Evolutionary conservation across 768 basidiomycete genomes (phyloP).

Genomic region (Pisolithus microcarpus): DNA sequence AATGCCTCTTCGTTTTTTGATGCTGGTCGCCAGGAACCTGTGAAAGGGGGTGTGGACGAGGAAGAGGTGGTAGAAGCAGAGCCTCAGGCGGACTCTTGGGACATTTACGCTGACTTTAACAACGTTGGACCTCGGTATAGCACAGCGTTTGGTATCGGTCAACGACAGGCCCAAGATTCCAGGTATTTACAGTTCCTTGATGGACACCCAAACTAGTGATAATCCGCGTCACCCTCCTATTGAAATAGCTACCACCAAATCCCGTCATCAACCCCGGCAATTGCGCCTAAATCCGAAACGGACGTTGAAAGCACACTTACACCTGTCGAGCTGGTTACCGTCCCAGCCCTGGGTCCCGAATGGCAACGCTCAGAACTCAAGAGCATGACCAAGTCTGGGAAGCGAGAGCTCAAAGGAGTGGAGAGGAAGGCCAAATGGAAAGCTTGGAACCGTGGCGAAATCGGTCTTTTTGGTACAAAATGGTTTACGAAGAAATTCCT

Average conservation of each 20-base stretch:
- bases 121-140: constrained; percentile 77
- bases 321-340: constrained; percentile 83
- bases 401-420: constrained; percentile 53
- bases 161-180: constrained; percentile 27
- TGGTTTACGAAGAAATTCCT: constrained; percentile 70
- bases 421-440: constrained; percentile 54
- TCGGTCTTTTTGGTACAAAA: constrained; percentile 65
- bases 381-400: constrained; percentile 66
- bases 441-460: constrained; percentile 71
- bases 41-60: constrained; percentile 69
- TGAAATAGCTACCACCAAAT: constrained; percentile 39
- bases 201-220: background rate
- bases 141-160: constrained; percentile 43
- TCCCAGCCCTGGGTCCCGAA: constrained; percentile 86
- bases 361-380: constrained; percentile 78
- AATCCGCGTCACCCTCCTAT: too few species aligned
- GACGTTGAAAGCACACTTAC: constrained; percentile 29
- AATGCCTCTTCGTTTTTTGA: constrained; percentile 63
- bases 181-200: constrained; percentile 35
- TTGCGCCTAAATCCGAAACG: constrained; percentile 31
- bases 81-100: constrained; percentile 47
- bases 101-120: constrained; percentile 87
- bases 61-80: constrained; percentile 29
- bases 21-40: constrained; percentile 64
- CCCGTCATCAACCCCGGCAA: constrained; percentile 19